These are phyloP conservation scores for Syncephalastrum contaminatum DNA, from an alignment of 371 early-diverging fungal species.

Conservation along the genomic window DNA sequence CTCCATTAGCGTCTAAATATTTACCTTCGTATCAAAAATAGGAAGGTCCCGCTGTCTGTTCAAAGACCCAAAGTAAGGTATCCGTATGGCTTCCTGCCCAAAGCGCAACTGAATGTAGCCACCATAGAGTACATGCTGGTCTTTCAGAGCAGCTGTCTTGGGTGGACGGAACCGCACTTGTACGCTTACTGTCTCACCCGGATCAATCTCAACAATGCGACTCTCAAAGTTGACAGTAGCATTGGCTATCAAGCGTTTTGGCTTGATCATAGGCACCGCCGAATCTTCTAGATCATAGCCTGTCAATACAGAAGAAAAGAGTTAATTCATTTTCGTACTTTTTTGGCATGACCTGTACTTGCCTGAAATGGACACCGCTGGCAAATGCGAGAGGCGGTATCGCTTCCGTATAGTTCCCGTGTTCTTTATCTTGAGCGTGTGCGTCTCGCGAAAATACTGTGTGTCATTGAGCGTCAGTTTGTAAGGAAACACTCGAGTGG, in stretches of 20 bases:
- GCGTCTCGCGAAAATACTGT: slow-evolving; percentile 1
- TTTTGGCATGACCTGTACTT: slow-evolving; percentile 4
- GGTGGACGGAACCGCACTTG: slow-evolving; percentile 10
- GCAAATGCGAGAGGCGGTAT: slow-evolving; percentile 10
- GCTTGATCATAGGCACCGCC: slow-evolving; percentile 11
- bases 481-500: slow-evolving; percentile 9
- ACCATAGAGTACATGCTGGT: slow-evolving; percentile 11
- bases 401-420: slow-evolving; percentile 9
- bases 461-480: slow-evolving; percentile 21
- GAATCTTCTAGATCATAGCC: slow-evolving; percentile 13
- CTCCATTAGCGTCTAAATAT: background rate
- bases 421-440: background rate
- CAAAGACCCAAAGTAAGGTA: slow-evolving; percentile 17
- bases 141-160: background rate
- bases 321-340: background rate
- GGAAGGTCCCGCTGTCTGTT: slow-evolving; percentile 15
- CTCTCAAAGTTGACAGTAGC: slow-evolving; percentile 9
- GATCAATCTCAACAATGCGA: background rate
- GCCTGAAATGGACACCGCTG: slow-evolving; percentile 7
- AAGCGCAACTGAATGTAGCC: slow-evolving; percentile 11
- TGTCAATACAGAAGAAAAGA: background rate
- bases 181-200: background rate
- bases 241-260: slow-evolving; percentile 4
- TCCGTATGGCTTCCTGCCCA: background rate
- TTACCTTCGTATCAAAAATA: slow-evolving; percentile 21